Percentiles rank a stretch among this genome's conserved stretches.
Evolutionary conservation across 306 rosid genomes (phyloP).

Genomic region (Casuarina cunninghamiana): DNA sequence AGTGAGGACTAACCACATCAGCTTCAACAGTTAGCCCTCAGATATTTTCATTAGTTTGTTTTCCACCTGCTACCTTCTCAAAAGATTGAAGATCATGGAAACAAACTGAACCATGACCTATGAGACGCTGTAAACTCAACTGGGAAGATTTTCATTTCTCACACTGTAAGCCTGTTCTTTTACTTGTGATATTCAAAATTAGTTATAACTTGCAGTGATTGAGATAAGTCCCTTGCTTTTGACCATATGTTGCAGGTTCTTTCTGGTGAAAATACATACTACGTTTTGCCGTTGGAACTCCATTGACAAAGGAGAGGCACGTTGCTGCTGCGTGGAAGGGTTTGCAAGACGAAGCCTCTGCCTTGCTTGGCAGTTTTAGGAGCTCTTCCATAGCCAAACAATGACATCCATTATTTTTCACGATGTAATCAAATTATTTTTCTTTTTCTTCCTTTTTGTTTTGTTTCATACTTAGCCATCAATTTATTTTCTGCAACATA

Average conservation of each 20-base stretch:
- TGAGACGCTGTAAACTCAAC: constrained; percentile 69
- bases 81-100: constrained; percentile 48
- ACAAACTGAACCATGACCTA: constrained; percentile 58
- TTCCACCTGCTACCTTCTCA: constrained; percentile 60
- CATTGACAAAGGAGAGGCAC: constrained; percentile 83
- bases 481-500: too few species aligned
- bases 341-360: constrained; percentile 71
- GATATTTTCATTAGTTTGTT: constrained; percentile 79
- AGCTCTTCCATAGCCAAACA: not conserved
- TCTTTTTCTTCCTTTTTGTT: too few species aligned
- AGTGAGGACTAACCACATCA: too few species aligned
- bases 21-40: constrained; percentile 44
- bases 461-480: too few species aligned
- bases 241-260: constrained; percentile 61
- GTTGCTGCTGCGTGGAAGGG: constrained; percentile 67
- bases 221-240: constrained; percentile 10
- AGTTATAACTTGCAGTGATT: not conserved
- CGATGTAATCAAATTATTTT: too few species aligned
- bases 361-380: constrained; percentile 43
- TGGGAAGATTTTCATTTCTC: constrained; percentile 73
- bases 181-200: not conserved
- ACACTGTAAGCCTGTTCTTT: constrained; percentile 61
- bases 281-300: constrained; percentile 89
- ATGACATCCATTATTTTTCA: too few species aligned
- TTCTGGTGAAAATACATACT: constrained; percentile 64